These are phyloP conservation scores for Xylariales sp. DNA, from an alignment of 2,329 filamentous ascomycete species.

Conservation along the genomic window DNA sequence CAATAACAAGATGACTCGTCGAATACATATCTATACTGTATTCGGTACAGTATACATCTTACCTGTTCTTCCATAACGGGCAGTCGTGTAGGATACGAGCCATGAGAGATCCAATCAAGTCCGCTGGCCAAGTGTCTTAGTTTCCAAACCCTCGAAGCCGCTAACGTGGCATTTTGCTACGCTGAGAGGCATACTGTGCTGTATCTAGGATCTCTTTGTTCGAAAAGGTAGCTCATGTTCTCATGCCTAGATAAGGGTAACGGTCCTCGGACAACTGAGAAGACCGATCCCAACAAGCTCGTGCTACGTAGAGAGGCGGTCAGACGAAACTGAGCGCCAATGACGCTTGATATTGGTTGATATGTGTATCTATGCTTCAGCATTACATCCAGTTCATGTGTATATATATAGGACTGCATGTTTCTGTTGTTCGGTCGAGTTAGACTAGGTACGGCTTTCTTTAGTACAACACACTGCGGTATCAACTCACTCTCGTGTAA, in stretches of 20 bases:
- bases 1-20: too few relatives aligned
- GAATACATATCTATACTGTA: not conserved
- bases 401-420: conserved; percentile 18
- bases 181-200: not conserved
- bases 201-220: not conserved
- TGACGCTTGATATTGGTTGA: not conserved
- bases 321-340: not conserved
- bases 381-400: not conserved
- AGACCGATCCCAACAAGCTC: conserved; percentile 35
- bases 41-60: not conserved
- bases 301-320: conserved; percentile 23
- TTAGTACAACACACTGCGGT: not conserved
- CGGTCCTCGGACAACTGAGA: conserved; percentile 30
- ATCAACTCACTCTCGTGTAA: not conserved
- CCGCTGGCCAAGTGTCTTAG: conserved; percentile 11
- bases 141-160: not conserved
- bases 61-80: not conserved
- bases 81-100: not conserved
- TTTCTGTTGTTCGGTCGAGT: not conserved
- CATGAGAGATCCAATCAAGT: conserved; percentile 11
- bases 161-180: not conserved
- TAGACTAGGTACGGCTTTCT: not conserved
- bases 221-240: conserved; percentile 15
- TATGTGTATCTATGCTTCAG: conserved; percentile 1
- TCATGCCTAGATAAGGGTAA: conserved; percentile 7